Conservation (phyloP, 2,329 filamentous ascomycete genomes). For the Claviceps sp. region DNA sequence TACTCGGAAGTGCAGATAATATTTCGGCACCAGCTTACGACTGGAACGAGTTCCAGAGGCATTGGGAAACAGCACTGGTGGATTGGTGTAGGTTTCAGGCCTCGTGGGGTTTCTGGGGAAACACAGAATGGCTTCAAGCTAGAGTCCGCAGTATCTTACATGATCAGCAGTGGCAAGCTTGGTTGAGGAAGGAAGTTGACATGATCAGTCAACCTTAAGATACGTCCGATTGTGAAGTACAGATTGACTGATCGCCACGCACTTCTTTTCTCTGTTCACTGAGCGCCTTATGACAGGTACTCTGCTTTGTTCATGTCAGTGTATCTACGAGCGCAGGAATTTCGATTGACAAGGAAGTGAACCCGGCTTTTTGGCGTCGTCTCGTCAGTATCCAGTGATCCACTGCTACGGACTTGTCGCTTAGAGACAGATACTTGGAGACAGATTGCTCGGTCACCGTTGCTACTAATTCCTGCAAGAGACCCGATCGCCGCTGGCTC, state of each 20-base stretch:
- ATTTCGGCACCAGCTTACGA: slow-evolving; percentile 25
- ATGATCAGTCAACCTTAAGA: background rate
- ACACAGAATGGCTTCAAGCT: slow-evolving; percentile 43
- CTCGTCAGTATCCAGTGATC: slow-evolving; percentile 7
- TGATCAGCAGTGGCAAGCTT: slow-evolving; percentile 16
- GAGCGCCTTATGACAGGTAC: background rate
- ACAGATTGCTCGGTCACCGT: slow-evolving; percentile 3
- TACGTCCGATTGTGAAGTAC: background rate
- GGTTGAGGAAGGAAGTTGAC: background rate
- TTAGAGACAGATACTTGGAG: slow-evolving; percentile 7
- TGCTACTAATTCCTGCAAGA: slow-evolving; percentile 6
- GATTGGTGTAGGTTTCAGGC: slow-evolving; percentile 54
- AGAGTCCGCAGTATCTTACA: slow-evolving; percentile 35
- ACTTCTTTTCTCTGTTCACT: background rate
- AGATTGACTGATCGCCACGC: background rate
- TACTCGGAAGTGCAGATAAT: slow-evolving; percentile 14
- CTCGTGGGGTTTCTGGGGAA: slow-evolving; percentile 49
- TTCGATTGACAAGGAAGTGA: slow-evolving; percentile 5
- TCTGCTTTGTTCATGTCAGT: background rate
- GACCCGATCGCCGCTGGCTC: slow-evolving; percentile 4
- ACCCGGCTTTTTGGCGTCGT: background rate
- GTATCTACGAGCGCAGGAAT: background rate
- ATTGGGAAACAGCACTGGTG: slow-evolving; percentile 55
- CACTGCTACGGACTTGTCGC: slow-evolving; percentile 6
- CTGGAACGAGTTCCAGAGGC: slow-evolving; percentile 39